Conservation (phyloP, 2,329 filamentous ascomycete genomes). For the Arthrobotrys sphaeroides region DNA sequence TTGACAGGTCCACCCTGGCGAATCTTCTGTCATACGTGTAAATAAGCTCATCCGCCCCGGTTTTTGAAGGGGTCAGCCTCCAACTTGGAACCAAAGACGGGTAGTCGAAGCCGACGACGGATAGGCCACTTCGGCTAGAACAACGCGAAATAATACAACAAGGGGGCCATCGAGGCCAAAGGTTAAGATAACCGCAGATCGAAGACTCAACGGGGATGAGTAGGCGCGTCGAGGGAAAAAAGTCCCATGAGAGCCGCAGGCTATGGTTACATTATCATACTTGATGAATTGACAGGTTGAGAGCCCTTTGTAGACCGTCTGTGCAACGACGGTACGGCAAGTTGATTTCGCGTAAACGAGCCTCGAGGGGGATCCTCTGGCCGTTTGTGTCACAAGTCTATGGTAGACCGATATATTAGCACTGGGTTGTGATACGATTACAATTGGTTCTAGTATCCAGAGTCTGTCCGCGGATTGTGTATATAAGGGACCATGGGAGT, state of each 20-base stretch:
- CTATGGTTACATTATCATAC: background rate
- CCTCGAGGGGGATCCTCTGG: too few relatives aligned
- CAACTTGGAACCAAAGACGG: background rate
- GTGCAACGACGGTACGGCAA: background rate
- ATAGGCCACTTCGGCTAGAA: background rate
- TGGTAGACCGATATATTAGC: too few relatives aligned
- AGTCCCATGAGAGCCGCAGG: background rate
- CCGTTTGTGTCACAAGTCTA: too few relatives aligned
- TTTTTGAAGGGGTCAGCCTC: background rate
- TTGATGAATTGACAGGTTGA: background rate
- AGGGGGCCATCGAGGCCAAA: background rate
- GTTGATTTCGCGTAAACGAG: background rate
- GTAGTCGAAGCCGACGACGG: background rate
- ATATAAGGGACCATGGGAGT: too few relatives aligned
- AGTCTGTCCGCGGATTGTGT: too few relatives aligned
- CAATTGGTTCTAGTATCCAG: too few relatives aligned
- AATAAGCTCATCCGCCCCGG: background rate
- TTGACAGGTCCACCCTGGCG: background rate
- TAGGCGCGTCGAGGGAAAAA: background rate
- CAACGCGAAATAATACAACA: conserved; percentile 10
- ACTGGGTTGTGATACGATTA: too few relatives aligned
- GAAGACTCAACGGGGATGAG: background rate
- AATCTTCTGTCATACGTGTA: background rate
- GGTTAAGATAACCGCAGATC: background rate
- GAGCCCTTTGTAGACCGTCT: background rate